Evolutionary conservation across 176 grass and related monocot species (phyloP), one percentile per base, ranked within the genome.

Genomic region (Canna indica): DNA sequence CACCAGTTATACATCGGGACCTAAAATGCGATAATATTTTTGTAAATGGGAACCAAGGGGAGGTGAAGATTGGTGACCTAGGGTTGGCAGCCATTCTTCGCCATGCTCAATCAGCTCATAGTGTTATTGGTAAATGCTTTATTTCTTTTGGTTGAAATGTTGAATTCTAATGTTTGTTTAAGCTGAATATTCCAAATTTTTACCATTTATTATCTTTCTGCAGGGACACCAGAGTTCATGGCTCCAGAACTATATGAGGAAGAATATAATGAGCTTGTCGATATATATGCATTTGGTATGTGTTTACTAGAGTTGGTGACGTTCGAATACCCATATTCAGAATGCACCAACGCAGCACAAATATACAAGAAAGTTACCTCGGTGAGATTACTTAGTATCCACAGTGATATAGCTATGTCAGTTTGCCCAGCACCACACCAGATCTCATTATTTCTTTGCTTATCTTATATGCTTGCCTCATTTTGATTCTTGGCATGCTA

Each of bases 141-240:
- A 25, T 56, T 29, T 6, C 22, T 16, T 59, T 58, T 29, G 17
- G 18, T 28, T 76, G 18, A 14, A 39, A 25, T 62, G 47, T 60
- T 44, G 44, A 12, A 3, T 29, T 78, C 15, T 22, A 8, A 45
- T n/a, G 35, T 30, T 67, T 0, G 34, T 28, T 26, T 35, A 25
- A 39, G 36, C 22, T 71, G 35, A 12, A 16, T 22, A 27, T 14
- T 38, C 1, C 7, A 59, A 14, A 36, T 63, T 90, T 62, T 29
- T 86, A 69, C 48, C 72, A 14, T 50, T 59, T 39, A 12, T 50
- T 56, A 2, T 69, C 26, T 70, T 47, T 31, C 75, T 34, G 36
- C 63, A 91, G 88, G 88, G 47, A 91, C 88, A 65, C 88, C 88
- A 0, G 88, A 91, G 76, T 91, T 91, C 61, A 91, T 91, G 88